phyloP scores from a whole-genome alignment of 495 filamentous ascomycete genomes.

The Venustampulla echinocandica region DNA sequence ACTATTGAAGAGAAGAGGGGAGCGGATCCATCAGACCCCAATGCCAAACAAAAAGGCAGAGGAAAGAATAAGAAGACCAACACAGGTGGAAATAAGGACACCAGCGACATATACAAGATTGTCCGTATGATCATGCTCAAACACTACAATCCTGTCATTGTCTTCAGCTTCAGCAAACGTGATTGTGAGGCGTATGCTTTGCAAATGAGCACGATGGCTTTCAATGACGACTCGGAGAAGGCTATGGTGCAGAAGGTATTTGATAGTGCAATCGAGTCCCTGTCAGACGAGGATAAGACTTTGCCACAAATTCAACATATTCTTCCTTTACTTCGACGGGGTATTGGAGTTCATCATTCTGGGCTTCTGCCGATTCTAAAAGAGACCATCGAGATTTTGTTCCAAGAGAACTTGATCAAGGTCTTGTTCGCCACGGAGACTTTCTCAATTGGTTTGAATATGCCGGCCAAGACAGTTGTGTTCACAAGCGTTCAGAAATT shows the following conservation, averaged over 20 bases:
- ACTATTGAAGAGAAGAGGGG: slow-evolving; percentile 82
- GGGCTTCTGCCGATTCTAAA: slow-evolving; percentile 93
- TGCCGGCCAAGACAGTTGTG: slow-evolving; percentile 98
- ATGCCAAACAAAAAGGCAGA: slow-evolving; percentile 70
- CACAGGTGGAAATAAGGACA: slow-evolving; percentile 63
- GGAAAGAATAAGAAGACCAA: slow-evolving; percentile 87
- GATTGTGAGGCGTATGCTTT: slow-evolving; percentile 85
- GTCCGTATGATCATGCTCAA: slow-evolving; percentile 97
- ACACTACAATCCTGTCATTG: slow-evolving; percentile 93
- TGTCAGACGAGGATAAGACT: slow-evolving; percentile 82
- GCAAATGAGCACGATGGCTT: slow-evolving; percentile 75
- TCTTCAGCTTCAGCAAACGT: slow-evolving; percentile 98
- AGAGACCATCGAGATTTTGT: slow-evolving; percentile 97
- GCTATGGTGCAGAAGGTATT: slow-evolving; percentile 93
- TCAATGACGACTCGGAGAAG: slow-evolving; percentile 96
- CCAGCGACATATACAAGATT: slow-evolving; percentile 89
- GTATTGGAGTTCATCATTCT: slow-evolving; percentile 95
- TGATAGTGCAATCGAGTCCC: slow-evolving; percentile 73
- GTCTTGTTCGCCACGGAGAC: slow-evolving; percentile 97
- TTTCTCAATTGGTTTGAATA: slow-evolving; percentile 97
- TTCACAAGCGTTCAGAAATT: slow-evolving; percentile 95
- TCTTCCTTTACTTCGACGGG: slow-evolving; percentile 77
- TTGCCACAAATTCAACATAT: slow-evolving; percentile 89
- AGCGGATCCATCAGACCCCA: slow-evolving; percentile 67
- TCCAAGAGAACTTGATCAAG: slow-evolving; percentile 96